Base-by-base conservation (phyloP, 2,329 filamentous ascomycete species). In the Fusarium newnesense region DNA sequence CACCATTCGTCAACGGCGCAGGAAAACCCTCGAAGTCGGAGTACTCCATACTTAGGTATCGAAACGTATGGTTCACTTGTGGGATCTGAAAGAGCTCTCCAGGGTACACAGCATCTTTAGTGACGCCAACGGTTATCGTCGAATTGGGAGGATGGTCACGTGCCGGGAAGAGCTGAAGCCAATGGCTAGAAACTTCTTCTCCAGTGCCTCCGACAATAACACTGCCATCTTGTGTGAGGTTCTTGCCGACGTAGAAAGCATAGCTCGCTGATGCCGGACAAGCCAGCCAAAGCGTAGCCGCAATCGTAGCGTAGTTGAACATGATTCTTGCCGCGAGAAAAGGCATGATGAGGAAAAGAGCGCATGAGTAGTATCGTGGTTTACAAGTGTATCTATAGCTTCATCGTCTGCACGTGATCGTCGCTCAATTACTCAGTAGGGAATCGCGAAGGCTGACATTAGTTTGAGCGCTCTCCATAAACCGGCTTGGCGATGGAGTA, bases 171-270 rank as follows among this genome's bases (percentile, higher is more conserved):
- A 86, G 77, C 62, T 86, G 82, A 30, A 86, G 82, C 83, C 84
- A 86, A 65, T 86, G 84, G 13, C 81, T 83, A 0, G 84, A 86
- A 0, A 85, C 84, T 70, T 86, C 84, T 67, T 86, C 85, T 49
- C 84, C 84, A 8, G 84, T 86, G 28, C 84, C 84, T 67, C 84
- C 84, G 26, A 86, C 76, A 47, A 85, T 79, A 32, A 86, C 83
- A 40, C 80, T 81, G 36, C 83, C 83, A 67, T 83, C 81, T 19
- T 79, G 76, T 0, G 84, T 85, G 67, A 86, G 81, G 43, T 81
- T 79, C 67, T 84, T 85, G 67, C 85, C 84, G 24, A 86, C 83
- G 59, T 85, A 86, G 75, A 86, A 85, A 19, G 83, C 84, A 74
- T 86, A 85, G 77, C 84, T 86, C 19, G 75, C 75, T 19, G 65